Percentiles rank a stretch among this genome's conserved stretches.
Conservation (phyloP, 495 filamentous ascomycete species). For the Aspergillus cristatus region DNA sequence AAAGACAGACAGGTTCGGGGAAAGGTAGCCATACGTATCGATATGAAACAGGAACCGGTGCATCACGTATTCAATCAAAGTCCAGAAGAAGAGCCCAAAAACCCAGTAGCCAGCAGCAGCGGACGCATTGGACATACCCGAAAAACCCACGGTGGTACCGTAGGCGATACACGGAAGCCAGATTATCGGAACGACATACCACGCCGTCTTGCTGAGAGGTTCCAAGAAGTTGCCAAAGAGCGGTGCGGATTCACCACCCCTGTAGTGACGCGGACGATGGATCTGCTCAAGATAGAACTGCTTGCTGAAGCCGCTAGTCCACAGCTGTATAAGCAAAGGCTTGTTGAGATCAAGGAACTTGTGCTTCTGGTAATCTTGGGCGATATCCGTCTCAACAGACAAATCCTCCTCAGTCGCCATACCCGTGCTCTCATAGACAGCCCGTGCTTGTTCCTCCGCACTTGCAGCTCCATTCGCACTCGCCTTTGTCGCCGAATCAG, state of each 20-base stretch:
- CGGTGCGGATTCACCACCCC: slow-evolving; percentile 81
- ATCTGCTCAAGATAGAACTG: slow-evolving; percentile 95
- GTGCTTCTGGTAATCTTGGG: slow-evolving; percentile 68
- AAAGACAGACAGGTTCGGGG: not conserved
- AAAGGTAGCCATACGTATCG: slow-evolving; percentile 56
- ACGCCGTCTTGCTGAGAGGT: slow-evolving; percentile 85
- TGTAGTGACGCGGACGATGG: slow-evolving; percentile 91
- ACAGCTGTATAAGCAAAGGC: slow-evolving; percentile 83
- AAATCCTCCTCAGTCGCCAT: slow-evolving; percentile 82
- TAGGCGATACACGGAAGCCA: slow-evolving; percentile 83
- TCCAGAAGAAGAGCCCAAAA: slow-evolving; percentile 70
- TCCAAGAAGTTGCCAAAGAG: slow-evolving; percentile 98
- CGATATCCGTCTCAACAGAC: slow-evolving; percentile 70
- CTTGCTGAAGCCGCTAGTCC: slow-evolving; percentile 79
- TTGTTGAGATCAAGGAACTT: slow-evolving; percentile 87
- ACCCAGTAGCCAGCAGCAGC: slow-evolving; percentile 48
- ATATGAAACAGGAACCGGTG: slow-evolving; percentile 94
- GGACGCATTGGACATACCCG: slow-evolving; percentile 41
- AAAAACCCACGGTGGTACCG: slow-evolving; percentile 56
- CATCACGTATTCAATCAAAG: slow-evolving; percentile 79
- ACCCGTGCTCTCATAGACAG: slow-evolving; percentile 64
- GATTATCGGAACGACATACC: slow-evolving; percentile 76
- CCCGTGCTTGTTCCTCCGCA: slow-evolving; percentile 25
- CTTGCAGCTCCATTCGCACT: slow-evolving; percentile 32
- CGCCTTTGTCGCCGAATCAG: slow-evolving; percentile 21